Conservation (phyloP, 2,329 filamentous ascomycete genomes). For the Polychaeton citri region DNA sequence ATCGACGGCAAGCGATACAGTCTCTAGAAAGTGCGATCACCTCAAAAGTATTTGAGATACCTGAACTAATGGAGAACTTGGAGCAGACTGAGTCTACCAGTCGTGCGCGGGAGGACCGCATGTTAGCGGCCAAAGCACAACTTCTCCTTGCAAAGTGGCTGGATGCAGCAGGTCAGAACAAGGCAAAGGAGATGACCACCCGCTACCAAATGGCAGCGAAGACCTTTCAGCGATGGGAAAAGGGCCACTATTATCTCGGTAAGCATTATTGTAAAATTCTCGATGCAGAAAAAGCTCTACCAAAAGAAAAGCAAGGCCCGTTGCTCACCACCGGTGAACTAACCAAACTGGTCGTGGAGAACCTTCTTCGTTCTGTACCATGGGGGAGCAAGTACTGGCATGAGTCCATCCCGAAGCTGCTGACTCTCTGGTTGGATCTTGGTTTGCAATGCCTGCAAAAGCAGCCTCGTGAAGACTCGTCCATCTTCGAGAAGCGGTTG, state of each 20-base stretch:
- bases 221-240: conserved; percentile 66
- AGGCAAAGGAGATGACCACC: conserved; percentile 62
- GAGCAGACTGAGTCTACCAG: conserved; percentile 22
- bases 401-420: conserved; percentile 77
- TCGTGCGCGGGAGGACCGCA: conserved; percentile 37
- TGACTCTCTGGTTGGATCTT: conserved; percentile 91
- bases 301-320: conserved; percentile 53
- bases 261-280: conserved; percentile 95
- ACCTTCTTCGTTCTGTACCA: conserved; percentile 74
- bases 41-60: conserved; percentile 56
- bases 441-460: conserved; percentile 50
- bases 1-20: conserved; percentile 90
- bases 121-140: conserved; percentile 64
- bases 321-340: conserved; percentile 59
- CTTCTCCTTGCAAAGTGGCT: conserved; percentile 93
- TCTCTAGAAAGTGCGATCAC: conserved; percentile 76
- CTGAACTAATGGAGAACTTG: conserved; percentile 16
- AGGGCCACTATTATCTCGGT: conserved; percentile 91
- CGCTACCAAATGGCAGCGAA: conserved; percentile 76
- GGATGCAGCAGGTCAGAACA: conserved; percentile 84
- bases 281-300: conserved; percentile 72
- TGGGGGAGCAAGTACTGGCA: conserved; percentile 93
- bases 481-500: conserved; percentile 37
- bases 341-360: conserved; percentile 81
- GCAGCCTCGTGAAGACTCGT: conserved; percentile 31